phyloP scores from a whole-genome alignment of 2,329 filamentous ascomycete genomes.

The Trichoderma guizhouense region DNA sequence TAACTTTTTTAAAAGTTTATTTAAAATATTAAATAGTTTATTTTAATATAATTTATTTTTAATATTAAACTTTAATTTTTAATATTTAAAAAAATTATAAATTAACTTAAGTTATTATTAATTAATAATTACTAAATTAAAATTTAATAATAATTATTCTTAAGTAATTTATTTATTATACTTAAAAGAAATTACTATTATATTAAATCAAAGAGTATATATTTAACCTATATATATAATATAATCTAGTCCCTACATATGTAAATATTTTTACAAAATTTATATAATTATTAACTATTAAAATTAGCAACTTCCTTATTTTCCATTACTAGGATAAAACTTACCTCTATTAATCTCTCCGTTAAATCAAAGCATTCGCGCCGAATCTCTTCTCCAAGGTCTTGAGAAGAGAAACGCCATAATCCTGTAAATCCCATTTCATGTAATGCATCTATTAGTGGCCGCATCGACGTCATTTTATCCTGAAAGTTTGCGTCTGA shows the following conservation, averaged over 20 bases:
- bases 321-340: slow-evolving; percentile 17
- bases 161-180: too few relatives aligned
- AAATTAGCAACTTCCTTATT: background rate
- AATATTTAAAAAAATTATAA: too few relatives aligned
- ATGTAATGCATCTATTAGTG: slow-evolving; percentile 52
- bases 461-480: slow-evolving; percentile 45
- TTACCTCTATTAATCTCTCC: slow-evolving; percentile 60
- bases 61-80: too few relatives aligned
- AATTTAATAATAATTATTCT: too few relatives aligned
- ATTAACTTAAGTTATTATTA: too few relatives aligned
- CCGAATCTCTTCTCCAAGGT: slow-evolving; percentile 47
- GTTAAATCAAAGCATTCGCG: slow-evolving; percentile 53
- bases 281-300: background rate
- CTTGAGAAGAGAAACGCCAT: slow-evolving; percentile 56
- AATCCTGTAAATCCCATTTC: slow-evolving; percentile 62
- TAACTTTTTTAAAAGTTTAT: too few relatives aligned
- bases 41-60: too few relatives aligned
- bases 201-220: too few relatives aligned
- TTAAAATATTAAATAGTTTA: too few relatives aligned
- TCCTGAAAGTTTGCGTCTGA: slow-evolving; percentile 50
- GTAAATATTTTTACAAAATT: background rate
- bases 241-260: background rate
- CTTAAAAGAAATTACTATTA: too few relatives aligned
- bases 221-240: background rate
- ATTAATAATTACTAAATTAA: too few relatives aligned